Conservation (phyloP, 1,284 basidiomycete species). For the Pseudozyma sp. region DNA sequence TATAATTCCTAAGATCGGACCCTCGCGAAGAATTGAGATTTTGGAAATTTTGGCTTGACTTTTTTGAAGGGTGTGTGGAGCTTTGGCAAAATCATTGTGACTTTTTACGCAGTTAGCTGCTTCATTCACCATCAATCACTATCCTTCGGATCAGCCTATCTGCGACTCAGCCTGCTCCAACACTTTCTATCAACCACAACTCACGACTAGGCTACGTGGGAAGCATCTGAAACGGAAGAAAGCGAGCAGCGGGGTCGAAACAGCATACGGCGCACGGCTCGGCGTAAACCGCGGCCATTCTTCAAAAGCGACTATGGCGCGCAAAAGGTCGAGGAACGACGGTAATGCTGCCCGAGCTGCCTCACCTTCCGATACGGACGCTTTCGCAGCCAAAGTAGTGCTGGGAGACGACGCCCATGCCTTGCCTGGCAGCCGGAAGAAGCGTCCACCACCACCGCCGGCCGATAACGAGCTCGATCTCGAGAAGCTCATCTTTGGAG, state of each 20-base stretch:
- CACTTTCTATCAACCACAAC: not conserved
- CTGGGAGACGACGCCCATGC: constrained; percentile 22
- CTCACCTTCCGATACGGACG: not conserved
- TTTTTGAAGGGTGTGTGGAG: not conserved
- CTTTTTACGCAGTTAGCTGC: not conserved
- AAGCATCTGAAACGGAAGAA: too few relatives aligned
- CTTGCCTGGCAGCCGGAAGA: constrained; percentile 38
- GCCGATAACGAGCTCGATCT: constrained; percentile 45
- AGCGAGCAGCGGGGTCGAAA: too few relatives aligned
- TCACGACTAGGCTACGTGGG: too few relatives aligned
- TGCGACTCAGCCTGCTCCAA: not conserved
- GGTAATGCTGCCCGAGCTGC: constrained; percentile 2
- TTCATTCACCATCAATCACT: not conserved
- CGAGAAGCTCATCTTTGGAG: constrained; percentile 53
- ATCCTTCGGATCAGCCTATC: constrained; percentile 1
- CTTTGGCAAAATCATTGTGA: too few relatives aligned
- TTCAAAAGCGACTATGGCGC: constrained; percentile 21
- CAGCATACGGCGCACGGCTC: too few relatives aligned
- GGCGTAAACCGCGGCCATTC: too few relatives aligned
- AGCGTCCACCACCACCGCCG: constrained; percentile 40
- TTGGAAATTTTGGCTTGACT: constrained; percentile 22
- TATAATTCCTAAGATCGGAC: constrained; percentile 5
- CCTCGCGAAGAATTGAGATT: not conserved
- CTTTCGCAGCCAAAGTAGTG: constrained; percentile 4
- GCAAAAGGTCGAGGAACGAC: constrained; percentile 43